Evolutionary conservation across 441 rosid genomes (phyloP), one percentile per base, ranked within the genome.

Genomic region (Jatropha podagrica): DNA sequence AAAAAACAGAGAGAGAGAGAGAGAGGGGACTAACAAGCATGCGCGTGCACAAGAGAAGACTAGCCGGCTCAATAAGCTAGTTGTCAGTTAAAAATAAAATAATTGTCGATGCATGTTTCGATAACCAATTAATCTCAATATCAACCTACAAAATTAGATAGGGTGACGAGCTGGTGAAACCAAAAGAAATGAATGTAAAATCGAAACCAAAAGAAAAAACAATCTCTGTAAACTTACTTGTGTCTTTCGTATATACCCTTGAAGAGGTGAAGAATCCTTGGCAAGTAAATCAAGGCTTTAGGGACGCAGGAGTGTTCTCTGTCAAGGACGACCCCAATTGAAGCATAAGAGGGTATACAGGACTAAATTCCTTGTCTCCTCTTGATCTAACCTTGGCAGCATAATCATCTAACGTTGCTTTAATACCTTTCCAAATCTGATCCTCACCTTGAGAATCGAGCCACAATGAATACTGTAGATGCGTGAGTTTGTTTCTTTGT

Each of bases 311-410:
- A 51, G 77, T 65, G 70, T 79, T 81, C 69, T 85, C 88, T 20
- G 84, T 82, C 78, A 90, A 81, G 26, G 94, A 89, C 0, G 96
- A 91, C 17, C 97, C 98, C 37, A 96, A 77, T 58, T 86, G 92
- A 79, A 89, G 88, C 99, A 96, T 96, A 38, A 96, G 90, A 68
- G 97, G 96, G 82, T 96, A 96, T 11, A 94, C 98, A 65, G 97
- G 96, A 77, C 92, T 92, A 65, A 96, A 96, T 82, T 96, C 99
- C 84, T 94, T 96, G 80, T 96, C 99, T 17, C 97, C 98, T 88
- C 97, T 92, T 60, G 90, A 85, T 81, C 89, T 83, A 32, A 96
- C 88, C 71, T 82, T 89, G 2, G 79, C 80, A 40, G 97, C 96
- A 81, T 96, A 94, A 86, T 96, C 98, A 80, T 96, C 99, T 65